A percentile compares a stretch with the other conserved stretches of the same genome.
Evolutionary conservation across 2,329 filamentous ascomycete genomes (phyloP).

Genomic region (Acarospora socialis): DNA sequence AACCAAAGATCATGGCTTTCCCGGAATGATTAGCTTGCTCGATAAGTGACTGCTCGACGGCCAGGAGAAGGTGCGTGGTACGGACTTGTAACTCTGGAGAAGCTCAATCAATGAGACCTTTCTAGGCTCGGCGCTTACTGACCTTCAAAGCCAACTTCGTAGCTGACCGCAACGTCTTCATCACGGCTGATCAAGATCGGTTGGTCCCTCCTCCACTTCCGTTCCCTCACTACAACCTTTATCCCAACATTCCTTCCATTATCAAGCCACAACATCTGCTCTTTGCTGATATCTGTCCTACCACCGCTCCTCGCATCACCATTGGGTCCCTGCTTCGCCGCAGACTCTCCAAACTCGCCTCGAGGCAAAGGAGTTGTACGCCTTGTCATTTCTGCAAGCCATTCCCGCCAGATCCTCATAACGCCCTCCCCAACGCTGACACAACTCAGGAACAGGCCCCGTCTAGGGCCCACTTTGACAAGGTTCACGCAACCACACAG

Average conservation of each 20-base stretch:
- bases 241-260: conserved; percentile 49
- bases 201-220: conserved; percentile 29
- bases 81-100: conserved; percentile 53
- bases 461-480: conserved; percentile 48
- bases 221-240: conserved; percentile 48
- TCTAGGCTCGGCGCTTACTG: conserved; percentile 16
- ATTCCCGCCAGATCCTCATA: conserved; percentile 57
- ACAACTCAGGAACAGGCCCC: conserved; percentile 48
- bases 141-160: conserved; percentile 61
- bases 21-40: conserved; percentile 46
- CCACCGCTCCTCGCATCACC: conserved; percentile 12
- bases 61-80: conserved; percentile 47
- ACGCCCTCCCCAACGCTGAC: conserved; percentile 54
- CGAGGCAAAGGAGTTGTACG: conserved; percentile 19
- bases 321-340: conserved; percentile 10
- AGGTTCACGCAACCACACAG: conserved; percentile 55
- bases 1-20: conserved; percentile 43
- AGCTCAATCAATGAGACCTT: not conserved
- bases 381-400: conserved; percentile 42
- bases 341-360: conserved; percentile 15
- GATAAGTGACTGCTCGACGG: conserved; percentile 48
- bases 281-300: conserved; percentile 19
- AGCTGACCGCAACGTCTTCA: conserved; percentile 54
- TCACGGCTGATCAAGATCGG: conserved; percentile 43
- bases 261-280: conserved; percentile 54